These are phyloP conservation scores for Geoglossum cookeanum DNA, from an alignment of 2,329 filamentous ascomycete genomes.

Conservation along the genomic window DNA sequence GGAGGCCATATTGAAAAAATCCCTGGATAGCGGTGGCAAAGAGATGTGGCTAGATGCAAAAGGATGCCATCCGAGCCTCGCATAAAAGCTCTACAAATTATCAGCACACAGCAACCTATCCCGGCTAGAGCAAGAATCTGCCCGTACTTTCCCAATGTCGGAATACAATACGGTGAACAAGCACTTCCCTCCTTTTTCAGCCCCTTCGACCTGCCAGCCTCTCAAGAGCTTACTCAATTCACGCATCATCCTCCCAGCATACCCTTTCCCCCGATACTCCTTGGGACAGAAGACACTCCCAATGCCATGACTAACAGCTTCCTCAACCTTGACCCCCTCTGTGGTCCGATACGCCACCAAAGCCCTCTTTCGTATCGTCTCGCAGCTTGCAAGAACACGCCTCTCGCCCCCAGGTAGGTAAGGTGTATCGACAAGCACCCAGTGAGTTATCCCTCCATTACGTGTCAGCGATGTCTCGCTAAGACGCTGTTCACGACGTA, in stretches of 20 bases:
- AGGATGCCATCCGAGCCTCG: constrained; percentile 54
- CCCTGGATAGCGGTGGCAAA: constrained; percentile 27
- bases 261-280: constrained; percentile 49
- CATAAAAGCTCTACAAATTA: constrained; percentile 42
- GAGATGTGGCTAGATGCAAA: constrained; percentile 56
- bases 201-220: constrained; percentile 30
- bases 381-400: constrained; percentile 37
- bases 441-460: constrained; percentile 36
- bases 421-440: constrained; percentile 35
- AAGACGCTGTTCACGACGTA: constrained; percentile 36
- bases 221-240: constrained; percentile 39
- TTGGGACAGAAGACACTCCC: constrained; percentile 62
- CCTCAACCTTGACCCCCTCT: constrained; percentile 20
- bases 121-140: neutral
- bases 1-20: constrained; percentile 13
- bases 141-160: constrained; percentile 49
- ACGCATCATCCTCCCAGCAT: constrained; percentile 56
- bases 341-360: constrained; percentile 20
- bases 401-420: constrained; percentile 12
- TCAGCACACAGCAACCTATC: constrained; percentile 10
- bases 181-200: constrained; percentile 16
- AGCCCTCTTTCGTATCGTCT: constrained; percentile 32
- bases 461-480: constrained; percentile 30
- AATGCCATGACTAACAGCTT: constrained; percentile 52
- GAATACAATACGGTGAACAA: constrained; percentile 69